Conservation (phyloP, 345 rosid genomes). For the Salix brachista region DNA sequence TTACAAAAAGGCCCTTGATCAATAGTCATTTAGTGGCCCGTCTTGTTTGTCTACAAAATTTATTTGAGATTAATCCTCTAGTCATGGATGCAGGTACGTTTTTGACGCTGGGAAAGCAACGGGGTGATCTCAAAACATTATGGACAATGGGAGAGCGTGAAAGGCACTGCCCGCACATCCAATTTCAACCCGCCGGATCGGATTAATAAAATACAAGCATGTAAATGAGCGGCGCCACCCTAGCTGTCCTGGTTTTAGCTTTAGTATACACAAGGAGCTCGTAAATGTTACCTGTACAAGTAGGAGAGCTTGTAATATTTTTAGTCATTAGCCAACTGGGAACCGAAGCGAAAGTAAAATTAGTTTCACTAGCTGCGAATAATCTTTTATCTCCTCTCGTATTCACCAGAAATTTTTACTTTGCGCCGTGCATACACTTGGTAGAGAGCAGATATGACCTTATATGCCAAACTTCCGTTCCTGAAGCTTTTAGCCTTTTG, state of each 20-base stretch:
- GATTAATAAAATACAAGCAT: background rate
- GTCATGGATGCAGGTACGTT: conserved; percentile 56
- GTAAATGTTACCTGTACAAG: background rate
- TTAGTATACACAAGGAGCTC: background rate
- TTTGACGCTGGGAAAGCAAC: conserved; percentile 61
- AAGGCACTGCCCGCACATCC: conserved; percentile 65
- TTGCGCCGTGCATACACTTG: background rate
- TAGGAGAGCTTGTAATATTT: background rate
- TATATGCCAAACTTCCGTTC: background rate
- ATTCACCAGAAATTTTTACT: background rate
- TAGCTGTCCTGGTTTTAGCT: conserved; percentile 1
- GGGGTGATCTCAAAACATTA: conserved; percentile 74
- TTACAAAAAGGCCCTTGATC: background rate
- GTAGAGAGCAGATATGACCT: background rate
- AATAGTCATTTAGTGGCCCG: background rate
- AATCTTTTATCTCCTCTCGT: background rate
- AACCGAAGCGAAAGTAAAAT: background rate
- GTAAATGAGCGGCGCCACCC: background rate
- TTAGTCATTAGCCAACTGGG: background rate
- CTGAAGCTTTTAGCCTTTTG: background rate
- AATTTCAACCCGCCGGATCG: conserved; percentile 29
- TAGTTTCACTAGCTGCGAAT: background rate
- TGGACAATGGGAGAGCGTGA: conserved; percentile 88
- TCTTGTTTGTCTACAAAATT: background rate
- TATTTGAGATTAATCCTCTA: background rate